Conservation (phyloP, 2,329 filamentous ascomycete genomes). For the Colletotrichum kahawae region DNA sequence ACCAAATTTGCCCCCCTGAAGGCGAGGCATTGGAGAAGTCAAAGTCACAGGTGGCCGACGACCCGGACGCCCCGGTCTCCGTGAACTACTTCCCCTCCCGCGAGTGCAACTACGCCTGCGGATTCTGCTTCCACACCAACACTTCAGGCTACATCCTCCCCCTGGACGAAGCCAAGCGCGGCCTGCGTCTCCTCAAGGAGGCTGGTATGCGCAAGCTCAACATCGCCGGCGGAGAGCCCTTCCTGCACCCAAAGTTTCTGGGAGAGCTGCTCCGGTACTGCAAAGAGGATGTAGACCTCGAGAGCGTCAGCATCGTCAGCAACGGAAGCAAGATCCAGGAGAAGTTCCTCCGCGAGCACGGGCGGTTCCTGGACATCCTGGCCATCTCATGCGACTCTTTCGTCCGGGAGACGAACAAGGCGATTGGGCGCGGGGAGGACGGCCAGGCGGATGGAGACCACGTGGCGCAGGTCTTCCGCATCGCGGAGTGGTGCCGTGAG, state of each 20-base stretch:
- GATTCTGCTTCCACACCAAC: conserved; percentile 63
- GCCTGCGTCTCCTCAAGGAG: conserved; percentile 47
- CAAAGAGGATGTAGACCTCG: conserved; percentile 52
- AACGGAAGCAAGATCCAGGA: conserved; percentile 55
- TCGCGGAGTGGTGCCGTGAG: conserved; percentile 49
- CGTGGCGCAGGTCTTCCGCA: conserved; percentile 45
- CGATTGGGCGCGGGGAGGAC: conserved; percentile 50
- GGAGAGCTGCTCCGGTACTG: conserved; percentile 48
- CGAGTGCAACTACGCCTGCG: conserved; percentile 37
- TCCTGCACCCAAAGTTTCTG: conserved; percentile 51
- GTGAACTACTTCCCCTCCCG: conserved; percentile 22
- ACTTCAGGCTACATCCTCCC: conserved; percentile 48
- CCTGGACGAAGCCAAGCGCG: conserved; percentile 46
- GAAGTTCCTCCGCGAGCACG: conserved; percentile 46
- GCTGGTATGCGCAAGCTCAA: conserved; percentile 62
- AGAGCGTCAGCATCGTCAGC: conserved; percentile 58
- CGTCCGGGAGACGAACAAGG: conserved; percentile 51
- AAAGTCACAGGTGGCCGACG: neutral
- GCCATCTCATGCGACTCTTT: conserved; percentile 63
- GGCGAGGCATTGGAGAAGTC: neutral
- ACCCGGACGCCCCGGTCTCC: conserved; percentile 11
- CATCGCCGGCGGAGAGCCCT: conserved; percentile 60
- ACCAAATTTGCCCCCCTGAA: neutral
- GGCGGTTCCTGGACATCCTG: conserved; percentile 54
- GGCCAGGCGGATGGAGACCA: conserved; percentile 41